These are phyloP conservation scores for Dryadomyces sulphureus DNA, from an alignment of 2,329 filamentous ascomycete genomes.

Conservation along the genomic window DNA sequence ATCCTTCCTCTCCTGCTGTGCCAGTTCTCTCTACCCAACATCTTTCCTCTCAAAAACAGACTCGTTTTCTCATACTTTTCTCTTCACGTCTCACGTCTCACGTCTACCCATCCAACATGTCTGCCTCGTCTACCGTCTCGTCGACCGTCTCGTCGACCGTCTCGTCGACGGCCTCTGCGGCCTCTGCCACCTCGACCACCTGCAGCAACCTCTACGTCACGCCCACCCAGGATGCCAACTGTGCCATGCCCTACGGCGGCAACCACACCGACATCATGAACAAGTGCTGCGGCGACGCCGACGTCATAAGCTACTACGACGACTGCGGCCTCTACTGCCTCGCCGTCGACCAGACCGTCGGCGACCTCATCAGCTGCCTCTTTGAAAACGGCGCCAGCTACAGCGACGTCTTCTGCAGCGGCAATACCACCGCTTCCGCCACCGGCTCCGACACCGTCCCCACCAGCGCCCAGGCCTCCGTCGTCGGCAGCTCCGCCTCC, in stretches of 20 bases:
- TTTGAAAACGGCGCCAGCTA: constrained; percentile 1
- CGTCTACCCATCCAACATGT: no score
- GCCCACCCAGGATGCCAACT: constrained; percentile 3
- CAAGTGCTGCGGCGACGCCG: background rate
- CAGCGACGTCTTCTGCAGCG: constrained; percentile 2
- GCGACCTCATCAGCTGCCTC: background rate
- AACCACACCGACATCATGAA: constrained; percentile 4
- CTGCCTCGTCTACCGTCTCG: background rate
- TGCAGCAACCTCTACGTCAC: constrained; percentile 1
- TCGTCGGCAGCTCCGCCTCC: background rate
- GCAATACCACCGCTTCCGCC: background rate
- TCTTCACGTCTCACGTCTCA: no score
- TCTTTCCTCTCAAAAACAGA: no score
- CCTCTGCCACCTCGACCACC: background rate
- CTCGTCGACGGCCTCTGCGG: background rate
- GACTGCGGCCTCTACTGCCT: constrained; percentile 4
- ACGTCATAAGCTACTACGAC: constrained; percentile 3
- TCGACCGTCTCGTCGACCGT: background rate
- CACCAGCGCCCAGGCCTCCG: background rate
- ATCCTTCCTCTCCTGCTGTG: no score
- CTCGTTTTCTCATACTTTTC: no score
- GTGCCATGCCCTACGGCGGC: constrained; percentile 3
- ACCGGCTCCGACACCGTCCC: background rate
- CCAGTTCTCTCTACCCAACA: no score
- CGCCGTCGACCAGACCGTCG: constrained; percentile 3